These are phyloP conservation scores for Cladosporium halotolerans DNA, from an alignment of 2,329 filamentous ascomycete genomes.

Conservation along the genomic window DNA sequence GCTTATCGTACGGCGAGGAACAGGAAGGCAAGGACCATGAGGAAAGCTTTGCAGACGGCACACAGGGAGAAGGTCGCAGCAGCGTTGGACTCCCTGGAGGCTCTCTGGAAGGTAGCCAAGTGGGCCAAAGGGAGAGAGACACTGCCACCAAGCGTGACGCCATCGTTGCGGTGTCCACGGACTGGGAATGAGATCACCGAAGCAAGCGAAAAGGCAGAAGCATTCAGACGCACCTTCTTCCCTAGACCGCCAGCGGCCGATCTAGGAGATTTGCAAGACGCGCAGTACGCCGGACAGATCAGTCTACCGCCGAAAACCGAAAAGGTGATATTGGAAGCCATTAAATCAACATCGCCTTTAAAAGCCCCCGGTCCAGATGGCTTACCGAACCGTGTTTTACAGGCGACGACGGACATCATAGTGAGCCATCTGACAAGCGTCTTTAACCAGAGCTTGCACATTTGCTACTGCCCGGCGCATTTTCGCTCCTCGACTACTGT, in stretches of 20 bases:
- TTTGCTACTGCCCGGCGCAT: constrained; percentile 19
- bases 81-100: neutral
- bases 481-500: constrained; percentile 24
- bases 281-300: neutral
- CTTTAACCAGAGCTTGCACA: constrained; percentile 9
- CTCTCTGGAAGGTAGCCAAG: constrained; percentile 2
- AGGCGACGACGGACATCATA: too few species aligned
- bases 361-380: neutral
- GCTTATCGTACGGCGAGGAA: neutral
- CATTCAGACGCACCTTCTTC: constrained; percentile 15
- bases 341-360: neutral
- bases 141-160: neutral
- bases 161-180: constrained; percentile 17
- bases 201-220: constrained; percentile 20
- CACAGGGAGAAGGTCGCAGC: neutral
- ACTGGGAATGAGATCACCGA: neutral
- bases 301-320: neutral
- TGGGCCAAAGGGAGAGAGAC: constrained; percentile 2
- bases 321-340: neutral
- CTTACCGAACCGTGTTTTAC: too few species aligned
- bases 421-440: too few species aligned
- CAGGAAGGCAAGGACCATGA: neutral
- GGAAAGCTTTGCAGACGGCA: neutral
- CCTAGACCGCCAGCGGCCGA: neutral
- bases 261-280: neutral